These are phyloP conservation scores for Fusarium algeriense DNA, from an alignment of 2,329 filamentous ascomycete species.

Conservation along the genomic window DNA sequence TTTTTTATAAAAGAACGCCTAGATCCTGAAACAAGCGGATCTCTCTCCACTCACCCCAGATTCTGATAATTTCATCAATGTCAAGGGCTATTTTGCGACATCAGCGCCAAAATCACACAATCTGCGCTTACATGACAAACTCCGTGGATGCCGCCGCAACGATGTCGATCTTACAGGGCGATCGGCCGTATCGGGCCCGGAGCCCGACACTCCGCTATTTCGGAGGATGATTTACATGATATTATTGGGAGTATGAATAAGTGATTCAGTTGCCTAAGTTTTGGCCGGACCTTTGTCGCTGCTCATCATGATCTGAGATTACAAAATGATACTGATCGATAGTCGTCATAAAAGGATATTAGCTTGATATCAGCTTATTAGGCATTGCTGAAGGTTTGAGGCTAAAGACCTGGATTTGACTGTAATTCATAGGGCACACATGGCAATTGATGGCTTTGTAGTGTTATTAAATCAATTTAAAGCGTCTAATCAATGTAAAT, in stretches of 20 bases:
- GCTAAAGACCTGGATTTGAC: neutral
- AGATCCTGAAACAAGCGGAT: conserved; percentile 22
- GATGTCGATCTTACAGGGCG: conserved; percentile 23
- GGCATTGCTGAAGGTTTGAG: neutral
- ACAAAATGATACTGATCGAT: conserved; percentile 6
- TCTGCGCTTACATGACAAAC: conserved; percentile 16
- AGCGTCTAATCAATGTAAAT: conserved; percentile 14
- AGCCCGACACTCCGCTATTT: conserved; percentile 28
- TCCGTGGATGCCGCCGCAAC: conserved; percentile 1
- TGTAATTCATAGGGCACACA: neutral
- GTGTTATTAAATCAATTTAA: neutral
- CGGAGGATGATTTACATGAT: neutral
- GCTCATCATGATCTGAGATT: neutral
- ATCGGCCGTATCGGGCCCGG: conserved; percentile 36
- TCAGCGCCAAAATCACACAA: conserved; percentile 49
- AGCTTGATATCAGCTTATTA: neutral
- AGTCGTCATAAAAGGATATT: conserved; percentile 1
- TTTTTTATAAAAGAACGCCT: conserved; percentile 11
- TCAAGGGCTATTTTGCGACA: conserved; percentile 42
- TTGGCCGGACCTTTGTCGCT: neutral
- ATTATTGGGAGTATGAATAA: neutral
- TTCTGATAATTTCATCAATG: conserved; percentile 18
- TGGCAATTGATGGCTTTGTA: neutral
- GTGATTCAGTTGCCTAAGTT: neutral
- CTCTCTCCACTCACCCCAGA: conserved; percentile 40